A percentile compares a stretch with the other conserved stretches of the same genome.
These are phyloP conservation scores for Stipa capillata DNA, from an alignment of 176 grass and related monocot genomes.

Conservation along the genomic window DNA sequence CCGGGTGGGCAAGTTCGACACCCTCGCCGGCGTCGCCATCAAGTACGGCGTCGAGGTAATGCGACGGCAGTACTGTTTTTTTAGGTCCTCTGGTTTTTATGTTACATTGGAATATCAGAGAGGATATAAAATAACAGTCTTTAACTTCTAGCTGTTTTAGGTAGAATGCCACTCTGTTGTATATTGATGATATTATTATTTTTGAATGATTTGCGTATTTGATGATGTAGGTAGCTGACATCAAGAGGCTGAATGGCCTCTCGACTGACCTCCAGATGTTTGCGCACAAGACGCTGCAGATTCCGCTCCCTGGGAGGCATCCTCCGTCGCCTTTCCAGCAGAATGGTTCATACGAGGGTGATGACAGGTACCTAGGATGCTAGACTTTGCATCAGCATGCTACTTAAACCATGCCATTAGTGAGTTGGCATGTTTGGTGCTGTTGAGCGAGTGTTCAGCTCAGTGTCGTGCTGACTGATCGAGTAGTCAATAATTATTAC, in stretches of 20 bases:
- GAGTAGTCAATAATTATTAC: neutral
- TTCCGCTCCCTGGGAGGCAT: constrained; percentile 81
- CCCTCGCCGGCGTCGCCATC: constrained; percentile 90
- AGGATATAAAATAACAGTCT: constrained; percentile 14
- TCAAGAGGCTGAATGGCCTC: constrained; percentile 84
- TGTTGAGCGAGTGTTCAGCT: neutral
- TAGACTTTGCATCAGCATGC: neutral
- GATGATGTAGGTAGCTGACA: constrained; percentile 67
- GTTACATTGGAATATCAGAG: neutral
- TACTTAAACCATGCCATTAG: neutral
- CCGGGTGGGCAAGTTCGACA: constrained; percentile 82
- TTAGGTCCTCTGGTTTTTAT: constrained; percentile 14
- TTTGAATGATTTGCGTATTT: neutral
- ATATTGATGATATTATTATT: neutral
- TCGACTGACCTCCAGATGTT: constrained; percentile 95
- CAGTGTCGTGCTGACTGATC: neutral
- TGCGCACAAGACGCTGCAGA: constrained; percentile 72
- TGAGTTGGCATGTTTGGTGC: neutral
- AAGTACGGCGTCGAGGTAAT: constrained; percentile 98
- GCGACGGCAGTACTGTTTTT: constrained; percentile 5
- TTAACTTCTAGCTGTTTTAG: constrained; percentile 19
- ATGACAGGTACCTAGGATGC: constrained; percentile 19
- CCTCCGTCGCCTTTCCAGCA: constrained; percentile 48
- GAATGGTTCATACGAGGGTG: constrained; percentile 37
- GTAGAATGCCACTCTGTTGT: neutral